These are phyloP conservation scores for Colletotrichum sansevieriae DNA, from an alignment of 2,329 filamentous ascomycete species.

Conservation along the genomic window DNA sequence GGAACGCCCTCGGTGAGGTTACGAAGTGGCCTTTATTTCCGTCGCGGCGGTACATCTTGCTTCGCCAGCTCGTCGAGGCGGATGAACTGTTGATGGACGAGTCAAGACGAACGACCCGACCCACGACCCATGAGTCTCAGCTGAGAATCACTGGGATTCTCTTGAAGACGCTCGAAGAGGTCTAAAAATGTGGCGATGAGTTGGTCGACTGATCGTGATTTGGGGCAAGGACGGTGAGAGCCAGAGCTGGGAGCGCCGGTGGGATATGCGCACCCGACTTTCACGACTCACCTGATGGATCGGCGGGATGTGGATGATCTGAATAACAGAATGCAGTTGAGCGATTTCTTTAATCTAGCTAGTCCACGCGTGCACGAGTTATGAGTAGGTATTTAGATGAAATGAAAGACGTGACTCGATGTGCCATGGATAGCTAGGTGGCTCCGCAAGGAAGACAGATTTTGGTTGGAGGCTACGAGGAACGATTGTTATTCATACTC, in stretches of 20 bases:
- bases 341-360: constrained; percentile 9
- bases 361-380: constrained; percentile 13
- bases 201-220: not conserved
- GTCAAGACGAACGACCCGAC: constrained; percentile 10
- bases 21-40: not conserved
- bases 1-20: not conserved
- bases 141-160: not conserved
- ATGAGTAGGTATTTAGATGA: not conserved
- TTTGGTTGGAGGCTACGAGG: too few species aligned
- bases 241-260: not conserved
- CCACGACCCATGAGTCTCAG: not conserved
- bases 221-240: not conserved
- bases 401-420: constrained; percentile 16
- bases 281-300: constrained; percentile 1
- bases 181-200: not conserved
- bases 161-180: not conserved
- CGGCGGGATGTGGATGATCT: constrained; percentile 1
- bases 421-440: not conserved
- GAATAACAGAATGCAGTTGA: constrained; percentile 6
- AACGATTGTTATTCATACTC: too few species aligned
- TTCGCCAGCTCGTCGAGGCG: not conserved
- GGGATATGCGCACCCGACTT: not conserved
- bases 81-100: constrained; percentile 1
- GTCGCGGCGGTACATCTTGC: not conserved
- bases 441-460: too few species aligned